phyloP scores from a whole-genome alignment of 345 rosid species.

The Turritis glabra region DNA sequence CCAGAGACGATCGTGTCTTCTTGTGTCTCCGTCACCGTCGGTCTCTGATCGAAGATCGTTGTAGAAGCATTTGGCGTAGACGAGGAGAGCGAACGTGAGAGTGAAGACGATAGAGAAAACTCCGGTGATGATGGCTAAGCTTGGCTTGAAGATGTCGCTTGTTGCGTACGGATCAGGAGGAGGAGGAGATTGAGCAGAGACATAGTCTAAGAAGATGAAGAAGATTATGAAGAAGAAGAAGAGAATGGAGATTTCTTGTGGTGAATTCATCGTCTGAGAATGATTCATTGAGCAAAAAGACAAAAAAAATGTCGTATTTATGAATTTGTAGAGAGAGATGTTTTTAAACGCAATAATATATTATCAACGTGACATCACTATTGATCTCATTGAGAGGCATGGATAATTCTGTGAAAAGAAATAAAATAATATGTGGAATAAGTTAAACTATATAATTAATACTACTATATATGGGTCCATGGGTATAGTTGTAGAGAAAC shows the following conservation, averaged over 20 bases:
- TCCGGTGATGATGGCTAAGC: constrained; percentile 73
- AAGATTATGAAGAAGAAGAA: constrained; percentile 14
- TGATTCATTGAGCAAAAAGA: not conserved
- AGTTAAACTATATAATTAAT: not conserved
- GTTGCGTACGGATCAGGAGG: constrained; percentile 18
- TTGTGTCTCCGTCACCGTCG: not conserved
- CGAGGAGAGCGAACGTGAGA: constrained; percentile 57
- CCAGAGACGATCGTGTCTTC: constrained; percentile 30
- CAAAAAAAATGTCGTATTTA: not conserved
- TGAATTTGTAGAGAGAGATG: constrained; percentile 17
- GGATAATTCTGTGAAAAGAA: not conserved
- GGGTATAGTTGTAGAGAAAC: not conserved
- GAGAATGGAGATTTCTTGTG: constrained; percentile 22
- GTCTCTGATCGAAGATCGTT: constrained; percentile 34
- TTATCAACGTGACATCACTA: constrained; percentile 26
- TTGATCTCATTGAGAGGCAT: constrained; percentile 27
- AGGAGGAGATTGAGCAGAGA: constrained; percentile 34
- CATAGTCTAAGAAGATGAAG: constrained; percentile 19
- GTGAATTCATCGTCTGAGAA: constrained; percentile 13
- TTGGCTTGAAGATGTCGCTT: constrained; percentile 57
- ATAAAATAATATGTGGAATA: constrained; percentile 4
- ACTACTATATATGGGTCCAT: not conserved
- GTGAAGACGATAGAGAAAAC: constrained; percentile 64
- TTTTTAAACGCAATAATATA: constrained; percentile 5
- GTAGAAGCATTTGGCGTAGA: constrained; percentile 74